Base-by-base conservation (phyloP, 2,329 filamentous ascomycete genomes). In the Sarocladiaceae sp. region DNA sequence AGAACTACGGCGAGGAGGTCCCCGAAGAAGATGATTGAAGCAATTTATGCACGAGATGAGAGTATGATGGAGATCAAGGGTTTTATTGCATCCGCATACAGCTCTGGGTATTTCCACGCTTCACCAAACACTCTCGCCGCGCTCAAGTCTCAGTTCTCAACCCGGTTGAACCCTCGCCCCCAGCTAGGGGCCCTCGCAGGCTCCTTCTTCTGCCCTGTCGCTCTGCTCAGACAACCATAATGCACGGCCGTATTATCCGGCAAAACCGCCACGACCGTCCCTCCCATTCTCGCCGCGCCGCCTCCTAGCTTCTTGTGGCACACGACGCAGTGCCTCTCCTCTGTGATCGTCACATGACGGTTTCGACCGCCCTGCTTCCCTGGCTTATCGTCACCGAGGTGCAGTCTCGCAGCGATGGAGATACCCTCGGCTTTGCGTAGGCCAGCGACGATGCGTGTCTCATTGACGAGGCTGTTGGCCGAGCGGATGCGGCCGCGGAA, bases 401-500 rank as follows among this genome's bases (percentile, higher is more conserved):
- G 67, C 43, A 96, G 66, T 23, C 76, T 70, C 5, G 83, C 80
- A 53, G 95, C 87, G 6, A 84, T 80, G 29, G 80, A 78, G n/a
- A 91, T 80, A 19, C 88, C 81, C 58, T 90, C 82, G 26, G 88
- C 84, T 57, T 85, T 87, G 34, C 88, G 76, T 52, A 98, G 67
- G 1, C 82, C 82, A 2, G 84, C 79, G 2, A 89, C 78, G 21
- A 98, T 82, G 21, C 86, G 80, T 24, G 83, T 80, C 62, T 93
- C 83, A 54, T 90, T 91, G 48, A 93, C 75, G 1, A 86, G 74
- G 19, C 82, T 86, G 55, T 89, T 96, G 43, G 88, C 88, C 10
- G 83, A 82, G 16, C 93, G 82, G 55, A 97, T 95, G 18, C 91
- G 83, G 10, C 90, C 89, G 29, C 83, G 80, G 72, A 98, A 97